Percentiles rank a stretch among this genome's conserved stretches.
Evolutionary conservation across 108 stramenopile species (phyloP).

Genomic region (Aurantiochytrium sp.): DNA sequence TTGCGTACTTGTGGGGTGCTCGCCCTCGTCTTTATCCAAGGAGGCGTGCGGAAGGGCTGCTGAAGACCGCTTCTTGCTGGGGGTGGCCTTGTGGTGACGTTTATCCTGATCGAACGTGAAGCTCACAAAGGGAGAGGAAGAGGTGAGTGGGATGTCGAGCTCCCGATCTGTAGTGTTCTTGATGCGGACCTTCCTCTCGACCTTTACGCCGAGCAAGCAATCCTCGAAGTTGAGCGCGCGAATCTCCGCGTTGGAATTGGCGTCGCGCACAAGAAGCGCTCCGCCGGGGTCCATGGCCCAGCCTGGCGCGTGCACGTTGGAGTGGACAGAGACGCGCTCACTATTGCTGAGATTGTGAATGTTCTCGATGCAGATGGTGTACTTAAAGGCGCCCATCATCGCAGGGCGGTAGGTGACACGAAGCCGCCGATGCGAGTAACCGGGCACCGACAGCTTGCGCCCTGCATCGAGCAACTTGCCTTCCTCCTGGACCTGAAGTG

Average conservation of each 20-base stretch:
- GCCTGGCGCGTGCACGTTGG: neutral
- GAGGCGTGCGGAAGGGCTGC: no score
- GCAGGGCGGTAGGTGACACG: neutral
- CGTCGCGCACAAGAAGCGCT: neutral
- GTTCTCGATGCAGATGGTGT: neutral
- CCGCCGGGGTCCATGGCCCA: neutral
- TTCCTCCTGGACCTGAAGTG: neutral
- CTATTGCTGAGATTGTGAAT: neutral
- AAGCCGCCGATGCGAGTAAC: neutral
- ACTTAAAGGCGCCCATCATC: neutral
- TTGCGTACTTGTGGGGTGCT: no score
- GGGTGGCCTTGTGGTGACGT: neutral
- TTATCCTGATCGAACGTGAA: neutral
- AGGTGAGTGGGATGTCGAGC: neutral
- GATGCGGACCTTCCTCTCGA: neutral
- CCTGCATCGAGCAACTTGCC: neutral
- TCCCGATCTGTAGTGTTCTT: conserved; percentile 26
- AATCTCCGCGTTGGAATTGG: neutral
- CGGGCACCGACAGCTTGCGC: neutral
- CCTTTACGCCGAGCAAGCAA: neutral
- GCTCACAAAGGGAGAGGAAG: neutral
- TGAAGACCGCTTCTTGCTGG: neutral
- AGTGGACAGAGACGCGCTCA: neutral
- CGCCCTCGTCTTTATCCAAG: no score
- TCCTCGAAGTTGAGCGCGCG: neutral